Base-by-base conservation (phyloP, 768 basidiomycete species). In the Neoboletus brunneissimus region DNA sequence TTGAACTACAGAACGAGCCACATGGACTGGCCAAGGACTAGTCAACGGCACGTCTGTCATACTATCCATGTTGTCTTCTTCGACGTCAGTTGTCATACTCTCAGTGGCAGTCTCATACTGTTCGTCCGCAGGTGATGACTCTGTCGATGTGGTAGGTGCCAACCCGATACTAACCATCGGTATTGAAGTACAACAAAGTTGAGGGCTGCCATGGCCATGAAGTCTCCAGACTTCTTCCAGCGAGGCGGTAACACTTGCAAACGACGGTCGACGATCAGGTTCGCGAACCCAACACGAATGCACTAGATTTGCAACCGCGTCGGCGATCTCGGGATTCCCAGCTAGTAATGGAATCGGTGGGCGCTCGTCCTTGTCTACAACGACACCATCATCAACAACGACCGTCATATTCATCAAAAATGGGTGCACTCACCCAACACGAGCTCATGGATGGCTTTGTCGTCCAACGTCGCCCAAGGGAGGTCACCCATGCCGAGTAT, bases 401-500 rank as follows among this genome's bases (percentile, higher is more conserved):
- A 57, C 45, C 32, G 55, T 54, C 40, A 25, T 23, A 16, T n/a
- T 44, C 16, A 51, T 45, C 22, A 41, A 57, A 58, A 25, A 34
- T 7, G 4, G 23, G 12, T 55, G 47, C 38, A 67, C 76, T 44
- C 52, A 85, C 84, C 72, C 8, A 82, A 61, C 15, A 88, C 82
- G 27, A 81, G 75, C 52, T 75, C 73, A 29, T 75, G 74, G 27
- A 88, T 81, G 1, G 75, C 70, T 7, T 76, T 75, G 51, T 87
- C 83, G 48, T 82, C 78, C 56, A 76, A 67, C 13, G 73, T 64
- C 4, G 74, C 69, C 83, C 85, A 87, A 1, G 87, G 85, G 49
- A 86, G 68, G 53, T 80, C 77, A 5, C 86, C 87, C 72, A 83
- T 81, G 0, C 79, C 77, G 27, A 87, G 69, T 51, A 88, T 80